Evolutionary conservation across 192 early-diverging fungal species (phyloP).

Genomic region (Coemansia umbellata): DNA sequence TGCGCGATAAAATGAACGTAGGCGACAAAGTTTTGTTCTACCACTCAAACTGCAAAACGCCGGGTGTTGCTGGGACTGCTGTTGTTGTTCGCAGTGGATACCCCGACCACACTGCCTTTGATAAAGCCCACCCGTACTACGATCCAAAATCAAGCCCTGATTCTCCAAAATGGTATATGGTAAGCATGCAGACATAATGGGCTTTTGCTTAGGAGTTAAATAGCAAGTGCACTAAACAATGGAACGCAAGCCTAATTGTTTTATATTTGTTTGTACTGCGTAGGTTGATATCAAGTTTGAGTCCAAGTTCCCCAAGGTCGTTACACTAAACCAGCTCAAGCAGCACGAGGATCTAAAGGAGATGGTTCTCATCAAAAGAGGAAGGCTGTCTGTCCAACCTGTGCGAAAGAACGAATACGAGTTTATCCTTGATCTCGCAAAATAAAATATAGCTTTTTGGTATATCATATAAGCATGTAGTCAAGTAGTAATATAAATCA

Average conservation of each 20-base stretch:
- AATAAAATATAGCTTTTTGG: too few species aligned
- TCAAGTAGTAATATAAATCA: neutral
- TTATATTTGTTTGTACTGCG: neutral
- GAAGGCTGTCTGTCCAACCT: conserved; percentile 75
- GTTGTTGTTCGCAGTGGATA: conserved; percentile 62
- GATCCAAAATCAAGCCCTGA: conserved; percentile 66
- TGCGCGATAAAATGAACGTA: conserved; percentile 71
- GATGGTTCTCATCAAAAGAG: conserved; percentile 69
- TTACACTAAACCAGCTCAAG: conserved; percentile 70
- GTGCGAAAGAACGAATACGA: conserved; percentile 60
- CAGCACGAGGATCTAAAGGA: conserved; percentile 47
- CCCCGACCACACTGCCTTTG: conserved; percentile 75
- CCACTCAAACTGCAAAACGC: conserved; percentile 80
- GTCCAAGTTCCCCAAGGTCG: conserved; percentile 55
- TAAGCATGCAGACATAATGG: conserved; percentile 13
- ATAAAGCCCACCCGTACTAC: conserved; percentile 69
- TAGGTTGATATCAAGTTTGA: conserved; percentile 76
- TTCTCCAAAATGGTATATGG: conserved; percentile 80
- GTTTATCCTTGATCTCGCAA: conserved; percentile 55
- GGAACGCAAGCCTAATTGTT: neutral
- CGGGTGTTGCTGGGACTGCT: conserved; percentile 75
- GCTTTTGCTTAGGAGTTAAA: neutral
- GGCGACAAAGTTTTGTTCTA: conserved; percentile 76
- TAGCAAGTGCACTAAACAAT: neutral
- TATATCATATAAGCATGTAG: too few species aligned